Evolutionary conservation across 169 alveolate species (phyloP), one percentile per base, ranked within the genome.

Genomic region (Eimeria acervulina): DNA sequence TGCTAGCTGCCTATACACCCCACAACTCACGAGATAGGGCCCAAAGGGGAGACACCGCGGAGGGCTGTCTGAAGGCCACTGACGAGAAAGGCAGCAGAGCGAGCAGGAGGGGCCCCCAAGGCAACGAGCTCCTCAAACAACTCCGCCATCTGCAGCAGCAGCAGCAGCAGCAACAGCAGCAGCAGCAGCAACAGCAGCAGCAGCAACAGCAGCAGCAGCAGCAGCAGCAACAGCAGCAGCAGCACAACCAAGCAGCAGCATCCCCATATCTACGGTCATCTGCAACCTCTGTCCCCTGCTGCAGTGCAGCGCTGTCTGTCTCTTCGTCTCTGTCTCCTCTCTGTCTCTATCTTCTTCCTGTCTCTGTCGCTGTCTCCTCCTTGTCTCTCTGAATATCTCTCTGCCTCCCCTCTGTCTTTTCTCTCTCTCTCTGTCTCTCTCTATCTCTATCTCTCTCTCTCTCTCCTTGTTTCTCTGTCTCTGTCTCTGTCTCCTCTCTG

Each of bases 91-190:
- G 38, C 52, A n/a, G 52, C 40, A 36, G 47, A n/a, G 7, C 84
- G 84, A 13, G 12, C 51, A 15, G 84, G 84, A 31, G 84, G 23
- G 26, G 47, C 84, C 84, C 84, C 84, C 12, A 38, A 26, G n/a
- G 84, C 84, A 7, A 72, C 84, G 7, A 72, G 84, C 84, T 28
- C 47, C 23, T 72, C 84, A 72, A n/a, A 72, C 26, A 72, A 72
- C 55, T 47, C 19, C 5, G 55, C 5, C 55, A 47, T 47, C 55
- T 47, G 55, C 55, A 47, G 55, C 74, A 17, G 74, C 74, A 63
- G 74, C 74, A 63, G 74, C 74, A 63, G 74, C 74, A 63, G 74
- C 74, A 63, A 28, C 74, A 63, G 28, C 74, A 63, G 74, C 74
- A 63, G 74, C 74, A 63, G 1, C 74, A 63, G 33, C 74, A 63